Conservation (phyloP, 306 rosid genomes). For the Phaseolus lunatus region DNA sequence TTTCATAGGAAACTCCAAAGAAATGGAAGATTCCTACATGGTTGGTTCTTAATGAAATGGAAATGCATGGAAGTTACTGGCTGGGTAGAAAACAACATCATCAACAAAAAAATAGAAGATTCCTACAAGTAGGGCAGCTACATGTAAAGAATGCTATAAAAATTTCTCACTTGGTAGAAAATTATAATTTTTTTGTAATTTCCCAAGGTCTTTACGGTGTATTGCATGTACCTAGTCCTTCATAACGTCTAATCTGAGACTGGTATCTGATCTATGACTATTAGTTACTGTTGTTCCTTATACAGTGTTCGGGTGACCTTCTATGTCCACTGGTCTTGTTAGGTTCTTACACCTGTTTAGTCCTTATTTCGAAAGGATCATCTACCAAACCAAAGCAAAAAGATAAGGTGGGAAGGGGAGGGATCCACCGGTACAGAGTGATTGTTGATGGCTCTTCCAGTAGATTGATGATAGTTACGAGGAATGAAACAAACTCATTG, state of each 20-base stretch:
- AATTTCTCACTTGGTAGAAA: constrained; percentile 6
- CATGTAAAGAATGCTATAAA: constrained; percentile 3
- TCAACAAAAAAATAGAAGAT: neutral
- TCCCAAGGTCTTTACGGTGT: neutral
- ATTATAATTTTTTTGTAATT: constrained; percentile 8
- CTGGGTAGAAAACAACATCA: neutral
- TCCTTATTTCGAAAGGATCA: no score
- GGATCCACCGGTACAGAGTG: neutral
- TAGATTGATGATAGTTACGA: constrained; percentile 28
- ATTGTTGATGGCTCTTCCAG: constrained; percentile 24
- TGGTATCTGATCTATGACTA: neutral
- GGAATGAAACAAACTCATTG: constrained; percentile 14
- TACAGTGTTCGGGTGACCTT: neutral
- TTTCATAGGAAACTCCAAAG: neutral
- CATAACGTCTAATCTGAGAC: constrained; percentile 4
- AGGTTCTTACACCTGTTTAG: no score
- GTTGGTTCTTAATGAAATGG: constrained; percentile 34
- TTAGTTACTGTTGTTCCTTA: no score
- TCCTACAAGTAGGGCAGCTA: neutral
- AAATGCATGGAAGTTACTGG: neutral
- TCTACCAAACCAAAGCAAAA: no score
- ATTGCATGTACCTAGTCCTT: constrained; percentile 24
- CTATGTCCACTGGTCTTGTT: constrained; percentile 17
- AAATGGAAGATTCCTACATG: constrained; percentile 13
- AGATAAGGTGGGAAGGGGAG: neutral